Percentiles rank a stretch among this genome's conserved stretches.
These are phyloP conservation scores for Manihot esculenta DNA, from an alignment of 441 rosid genomes.

Conservation along the genomic window DNA sequence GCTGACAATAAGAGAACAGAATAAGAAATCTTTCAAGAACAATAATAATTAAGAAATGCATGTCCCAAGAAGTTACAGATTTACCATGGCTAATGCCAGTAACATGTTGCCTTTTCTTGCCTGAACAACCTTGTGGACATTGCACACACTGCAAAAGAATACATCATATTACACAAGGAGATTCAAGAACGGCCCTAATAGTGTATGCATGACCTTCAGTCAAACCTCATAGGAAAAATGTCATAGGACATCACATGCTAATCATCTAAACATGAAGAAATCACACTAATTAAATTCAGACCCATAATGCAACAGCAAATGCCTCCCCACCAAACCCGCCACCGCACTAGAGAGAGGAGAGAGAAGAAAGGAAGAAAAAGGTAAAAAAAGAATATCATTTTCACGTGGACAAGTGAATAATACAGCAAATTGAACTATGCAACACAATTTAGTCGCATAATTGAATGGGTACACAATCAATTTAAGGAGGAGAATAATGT, in stretches of 20 bases:
- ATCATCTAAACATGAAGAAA: constrained; percentile 11
- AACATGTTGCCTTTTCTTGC: constrained; percentile 85
- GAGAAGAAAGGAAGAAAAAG: neutral
- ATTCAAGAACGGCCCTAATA: neutral
- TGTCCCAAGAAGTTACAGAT: constrained; percentile 9
- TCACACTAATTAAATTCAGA: neutral
- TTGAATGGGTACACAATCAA: neutral
- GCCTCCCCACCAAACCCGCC: neutral
- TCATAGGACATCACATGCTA: neutral
- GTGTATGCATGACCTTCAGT: neutral
- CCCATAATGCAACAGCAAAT: neutral
- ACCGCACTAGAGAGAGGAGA: neutral
- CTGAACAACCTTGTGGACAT: constrained; percentile 71
- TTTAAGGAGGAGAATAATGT: neutral
- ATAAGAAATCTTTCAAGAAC: constrained; percentile 16
- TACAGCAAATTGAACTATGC: neutral
- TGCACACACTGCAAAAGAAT: constrained; percentile 47
- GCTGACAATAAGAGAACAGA: constrained; percentile 47
- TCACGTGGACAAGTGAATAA: neutral
- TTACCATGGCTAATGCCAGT: constrained; percentile 88
- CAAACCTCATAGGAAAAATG: neutral
- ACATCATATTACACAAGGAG: constrained; percentile 11
- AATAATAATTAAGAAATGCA: constrained; percentile 2
- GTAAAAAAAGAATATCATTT: neutral
- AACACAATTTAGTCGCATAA: neutral